Evolutionary conservation across 306 rosid species (phyloP), one percentile per base, ranked within the genome.

Genomic region (Luffa acutangula): DNA sequence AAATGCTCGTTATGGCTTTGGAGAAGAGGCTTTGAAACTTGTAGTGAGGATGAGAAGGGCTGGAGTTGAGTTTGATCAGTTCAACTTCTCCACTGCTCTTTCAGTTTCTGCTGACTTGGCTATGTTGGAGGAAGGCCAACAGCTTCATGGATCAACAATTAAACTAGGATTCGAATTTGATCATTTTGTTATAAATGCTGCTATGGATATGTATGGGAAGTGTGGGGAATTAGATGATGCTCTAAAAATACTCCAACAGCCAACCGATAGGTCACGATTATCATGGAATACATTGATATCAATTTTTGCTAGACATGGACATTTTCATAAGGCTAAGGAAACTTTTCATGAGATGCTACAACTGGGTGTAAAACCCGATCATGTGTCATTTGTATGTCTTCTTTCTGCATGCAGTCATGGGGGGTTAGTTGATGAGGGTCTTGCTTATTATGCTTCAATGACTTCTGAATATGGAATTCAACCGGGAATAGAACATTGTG

Each of bases 121-220:
- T 73, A 89, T 91, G 79, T 84, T 91, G 82, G 97, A 91, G 82
- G 98, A 91, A 85, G 98, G 98, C 25, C 91, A 92, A 70, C 97
- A 95, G 79, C 90, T 92, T 58, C 97, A 95, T 75, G 80, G 90
- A 57, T 82, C 92, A 86, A 85, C 85, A 41, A 79, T 89, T 69
- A 95, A 95, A 84, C 91, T 88, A 42, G 97, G 97, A 48, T 81
- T 89, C n/a, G 90, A 91, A 51, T 86, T 86, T 33, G 92, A 92
- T 77, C 83, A 87, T 85, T 95, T 85, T 37, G 87, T 91, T 74
- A 79, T 87, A 75, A 92, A 91, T 85, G 88, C 95, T 82, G 87
- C 86, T 33, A 95, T 95, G 98, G 97, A 90, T 85, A 95, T 95
- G 98, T 92, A 92, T 79, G 98, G 91, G 83, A 95, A 92, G 85